These are phyloP conservation scores for Ceratobasidium sp. DNA, from an alignment of 1,284 basidiomycete species.

Conservation along the genomic window DNA sequence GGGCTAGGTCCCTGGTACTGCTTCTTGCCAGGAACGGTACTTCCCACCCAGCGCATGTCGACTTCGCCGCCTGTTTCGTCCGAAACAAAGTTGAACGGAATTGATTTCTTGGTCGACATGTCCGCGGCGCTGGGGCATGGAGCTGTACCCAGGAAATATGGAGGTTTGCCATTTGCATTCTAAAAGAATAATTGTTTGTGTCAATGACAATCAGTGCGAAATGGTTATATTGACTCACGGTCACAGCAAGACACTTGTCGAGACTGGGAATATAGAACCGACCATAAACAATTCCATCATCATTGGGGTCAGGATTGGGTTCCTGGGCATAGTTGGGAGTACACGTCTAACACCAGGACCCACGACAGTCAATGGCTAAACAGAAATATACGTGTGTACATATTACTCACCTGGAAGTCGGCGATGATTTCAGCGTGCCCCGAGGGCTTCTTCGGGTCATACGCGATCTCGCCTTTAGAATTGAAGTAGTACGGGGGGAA, in stretches of 20 bases:
- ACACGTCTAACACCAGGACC: neutral
- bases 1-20: too few species aligned
- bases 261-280: neutral
- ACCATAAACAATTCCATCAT: neutral
- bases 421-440: too few species aligned
- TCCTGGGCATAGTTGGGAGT: neutral
- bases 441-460: too few species aligned
- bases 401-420: too few species aligned
- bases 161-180: neutral
- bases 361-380: neutral
- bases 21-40: too few species aligned
- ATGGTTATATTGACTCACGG: neutral
- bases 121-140: neutral
- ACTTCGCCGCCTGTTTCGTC: too few species aligned
- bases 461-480: too few species aligned
- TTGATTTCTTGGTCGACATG: neutral
- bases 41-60: too few species aligned
- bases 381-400: too few species aligned
- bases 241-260: neutral
- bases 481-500: too few species aligned
- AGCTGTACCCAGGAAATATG: neutral
- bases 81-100: slow-evolving; percentile 18
- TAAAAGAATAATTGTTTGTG: neutral
- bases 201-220: neutral
- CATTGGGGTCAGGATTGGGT: neutral